Percentiles rank a stretch among this genome's conserved stretches.
Evolutionary conservation across 225 moss, liverwort and hornwort species (phyloP).

Genomic region (Physcomitrium patens): DNA sequence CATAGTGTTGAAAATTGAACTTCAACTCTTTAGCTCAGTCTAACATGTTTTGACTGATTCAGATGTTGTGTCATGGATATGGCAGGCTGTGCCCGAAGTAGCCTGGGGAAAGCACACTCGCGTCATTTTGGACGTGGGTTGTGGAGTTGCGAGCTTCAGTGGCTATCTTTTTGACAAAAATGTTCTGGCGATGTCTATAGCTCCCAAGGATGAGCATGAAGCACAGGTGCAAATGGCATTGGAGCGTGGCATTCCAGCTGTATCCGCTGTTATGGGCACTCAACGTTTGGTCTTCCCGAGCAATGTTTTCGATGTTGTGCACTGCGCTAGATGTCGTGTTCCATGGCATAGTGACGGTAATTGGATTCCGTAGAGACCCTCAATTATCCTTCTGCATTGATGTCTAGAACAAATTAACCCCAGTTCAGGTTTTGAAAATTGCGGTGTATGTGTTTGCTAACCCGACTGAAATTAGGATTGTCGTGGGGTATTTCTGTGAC

Average conservation of each 20-base stretch:
- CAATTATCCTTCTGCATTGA: not conserved
- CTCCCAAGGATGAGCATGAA: conserved; percentile 89
- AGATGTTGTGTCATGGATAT: not conserved
- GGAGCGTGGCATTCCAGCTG: conserved; percentile 76
- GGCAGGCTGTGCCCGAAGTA: conserved; percentile 52
- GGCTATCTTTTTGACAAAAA: conserved; percentile 71
- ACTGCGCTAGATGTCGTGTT: conserved; percentile 87
- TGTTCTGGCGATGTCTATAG: conserved; percentile 76
- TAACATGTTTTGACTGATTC: not conserved
- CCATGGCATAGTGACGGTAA: conserved; percentile 69
- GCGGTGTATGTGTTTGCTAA: not conserved
- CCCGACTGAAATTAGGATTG: not conserved
- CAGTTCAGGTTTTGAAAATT: not conserved
- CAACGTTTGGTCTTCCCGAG: conserved; percentile 72
- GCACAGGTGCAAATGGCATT: conserved; percentile 86
- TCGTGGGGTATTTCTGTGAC: conserved; percentile 12
- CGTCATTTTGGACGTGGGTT: conserved; percentile 73
- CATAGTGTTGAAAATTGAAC: not conserved
- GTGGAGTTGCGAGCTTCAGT: conserved; percentile 86
- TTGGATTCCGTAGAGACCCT: not conserved
- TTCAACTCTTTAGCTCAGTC: not conserved
- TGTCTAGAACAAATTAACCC: too few relatives aligned
- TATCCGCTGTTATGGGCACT: conserved; percentile 78
- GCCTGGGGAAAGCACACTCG: conserved; percentile 68
- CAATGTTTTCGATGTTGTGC: conserved; percentile 69